phyloP scores from a whole-genome alignment of 2,329 filamentous ascomycete species.

The Colletotrichum camelliae region DNA sequence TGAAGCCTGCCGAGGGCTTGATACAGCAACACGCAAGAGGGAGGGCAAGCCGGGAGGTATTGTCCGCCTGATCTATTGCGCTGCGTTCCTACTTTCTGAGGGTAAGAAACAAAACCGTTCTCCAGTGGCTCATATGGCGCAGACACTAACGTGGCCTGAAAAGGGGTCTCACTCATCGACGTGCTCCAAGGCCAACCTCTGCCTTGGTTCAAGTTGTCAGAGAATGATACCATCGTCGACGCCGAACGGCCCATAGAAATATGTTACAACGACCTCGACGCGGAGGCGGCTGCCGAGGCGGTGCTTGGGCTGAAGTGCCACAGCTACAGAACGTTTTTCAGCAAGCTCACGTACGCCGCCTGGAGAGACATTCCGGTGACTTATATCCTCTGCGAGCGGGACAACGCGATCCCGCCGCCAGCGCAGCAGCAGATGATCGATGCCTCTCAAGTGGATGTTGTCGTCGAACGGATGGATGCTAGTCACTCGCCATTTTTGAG shows the following conservation, averaged over 20 bases:
- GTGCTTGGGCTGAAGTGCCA: not conserved
- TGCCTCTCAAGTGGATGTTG: not conserved
- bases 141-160: not conserved
- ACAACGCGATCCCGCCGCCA: not conserved
- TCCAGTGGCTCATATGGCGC: not conserved
- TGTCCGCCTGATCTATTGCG: conserved; percentile 27
- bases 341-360: not conserved
- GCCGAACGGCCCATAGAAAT: not conserved
- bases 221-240: not conserved
- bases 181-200: not conserved
- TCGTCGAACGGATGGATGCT: not conserved
- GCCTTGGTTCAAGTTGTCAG: not conserved
- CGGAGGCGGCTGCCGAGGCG: not conserved
- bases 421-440: not conserved
- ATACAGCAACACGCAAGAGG: conserved; percentile 30
- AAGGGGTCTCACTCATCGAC: not conserved
- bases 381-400: not conserved
- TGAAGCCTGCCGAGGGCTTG: conserved; percentile 34
- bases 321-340: not conserved
- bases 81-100: not conserved
- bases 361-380: not conserved
- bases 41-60: conserved; percentile 37
- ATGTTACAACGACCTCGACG: not conserved
- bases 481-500: not conserved
- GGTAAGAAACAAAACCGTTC: not conserved